These are phyloP conservation scores for Theobroma cacao DNA, from an alignment of 345 rosid genomes.

Conservation along the genomic window DNA sequence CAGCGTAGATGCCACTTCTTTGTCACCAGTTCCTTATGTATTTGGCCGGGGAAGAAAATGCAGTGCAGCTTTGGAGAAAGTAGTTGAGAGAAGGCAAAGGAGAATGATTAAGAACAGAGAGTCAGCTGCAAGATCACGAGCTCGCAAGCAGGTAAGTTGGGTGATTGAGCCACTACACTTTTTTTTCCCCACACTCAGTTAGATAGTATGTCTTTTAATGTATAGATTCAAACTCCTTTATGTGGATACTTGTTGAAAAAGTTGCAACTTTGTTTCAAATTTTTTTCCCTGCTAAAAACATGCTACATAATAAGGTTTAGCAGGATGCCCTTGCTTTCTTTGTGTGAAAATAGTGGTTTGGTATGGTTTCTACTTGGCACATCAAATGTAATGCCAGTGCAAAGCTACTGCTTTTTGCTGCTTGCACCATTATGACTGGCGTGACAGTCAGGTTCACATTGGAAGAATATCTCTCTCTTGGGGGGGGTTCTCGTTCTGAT, in stretches of 20 bases:
- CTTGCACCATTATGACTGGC: background rate
- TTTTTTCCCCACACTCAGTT: background rate
- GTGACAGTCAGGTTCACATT: background rate
- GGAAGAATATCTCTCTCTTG: background rate
- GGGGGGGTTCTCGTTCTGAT: background rate
- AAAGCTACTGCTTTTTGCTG: background rate
- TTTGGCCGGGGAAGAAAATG: conserved; percentile 73
- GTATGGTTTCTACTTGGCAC: background rate
- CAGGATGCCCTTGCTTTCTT: background rate
- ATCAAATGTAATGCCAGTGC: too few relatives aligned
- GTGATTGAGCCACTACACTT: conserved; percentile 14
- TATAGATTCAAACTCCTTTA: background rate
- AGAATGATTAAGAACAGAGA: conserved; percentile 98
- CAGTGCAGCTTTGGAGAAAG: conserved; percentile 70
- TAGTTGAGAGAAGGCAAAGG: conserved; percentile 90
- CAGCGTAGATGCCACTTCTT: conserved; percentile 54
- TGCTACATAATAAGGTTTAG: background rate
- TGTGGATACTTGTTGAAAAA: background rate
- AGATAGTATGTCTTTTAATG: background rate
- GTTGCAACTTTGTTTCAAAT: background rate
- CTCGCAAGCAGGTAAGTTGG: conserved; percentile 88
- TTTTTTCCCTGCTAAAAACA: background rate
- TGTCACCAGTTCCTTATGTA: conserved; percentile 79
- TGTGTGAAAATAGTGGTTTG: background rate
- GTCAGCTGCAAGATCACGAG: conserved; percentile 96